Evolutionary conservation across 164 flowering plant genomes (phyloP).

Genomic region (Stephania japonica): DNA sequence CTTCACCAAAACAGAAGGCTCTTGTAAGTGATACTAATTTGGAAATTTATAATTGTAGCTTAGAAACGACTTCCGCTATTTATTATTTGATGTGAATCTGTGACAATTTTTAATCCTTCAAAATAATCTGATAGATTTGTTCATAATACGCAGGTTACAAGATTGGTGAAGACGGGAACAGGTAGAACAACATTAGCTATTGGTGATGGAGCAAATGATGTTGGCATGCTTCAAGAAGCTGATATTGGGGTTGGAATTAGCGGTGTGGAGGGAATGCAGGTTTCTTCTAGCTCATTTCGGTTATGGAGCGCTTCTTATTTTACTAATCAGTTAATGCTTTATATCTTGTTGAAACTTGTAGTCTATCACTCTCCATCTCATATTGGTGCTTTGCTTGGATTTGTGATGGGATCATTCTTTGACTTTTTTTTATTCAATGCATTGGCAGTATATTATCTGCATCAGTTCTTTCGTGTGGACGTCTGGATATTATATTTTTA

Average conservation of each 20-base stretch:
- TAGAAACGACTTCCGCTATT: too few relatives aligned
- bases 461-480: neutral
- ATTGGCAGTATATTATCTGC: too few relatives aligned
- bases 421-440: neutral
- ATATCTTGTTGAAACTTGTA: neutral
- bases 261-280: constrained; percentile 97
- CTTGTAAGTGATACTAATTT: constrained; percentile 38
- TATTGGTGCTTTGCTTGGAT: neutral
- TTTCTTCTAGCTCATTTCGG: constrained; percentile 11
- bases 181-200: constrained; percentile 68
- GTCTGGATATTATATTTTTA: neutral
- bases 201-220: constrained; percentile 96
- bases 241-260: constrained; percentile 89
- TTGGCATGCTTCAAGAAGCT: constrained; percentile 91
- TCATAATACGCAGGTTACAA: constrained; percentile 64
- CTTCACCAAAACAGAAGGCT: constrained; percentile 91
- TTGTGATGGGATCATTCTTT: neutral
- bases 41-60: too few relatives aligned
- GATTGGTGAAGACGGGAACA: constrained; percentile 59
- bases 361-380: neutral
- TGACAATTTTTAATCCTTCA: neutral
- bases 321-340: neutral
- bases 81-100: too few relatives aligned
- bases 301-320: neutral
- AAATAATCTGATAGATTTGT: constrained; percentile 31